These are phyloP conservation scores for Dictyophora rubrovolvata DNA, from an alignment of 768 basidiomycete species.

Conservation along the genomic window DNA sequence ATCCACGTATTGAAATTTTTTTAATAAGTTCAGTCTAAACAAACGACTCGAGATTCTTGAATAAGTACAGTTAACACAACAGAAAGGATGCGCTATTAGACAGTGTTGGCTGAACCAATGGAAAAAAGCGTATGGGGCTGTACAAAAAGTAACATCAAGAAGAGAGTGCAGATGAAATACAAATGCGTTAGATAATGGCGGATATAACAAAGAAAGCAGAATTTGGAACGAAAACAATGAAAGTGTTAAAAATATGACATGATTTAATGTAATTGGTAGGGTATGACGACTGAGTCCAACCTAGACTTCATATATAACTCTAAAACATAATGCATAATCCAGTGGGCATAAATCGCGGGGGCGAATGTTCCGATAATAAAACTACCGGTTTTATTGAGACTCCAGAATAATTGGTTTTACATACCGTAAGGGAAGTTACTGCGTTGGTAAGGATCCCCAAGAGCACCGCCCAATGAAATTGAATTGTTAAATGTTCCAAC, in stretches of 20 bases:
- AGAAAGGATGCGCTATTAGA: conserved; percentile 11
- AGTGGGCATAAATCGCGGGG: conserved; percentile 3
- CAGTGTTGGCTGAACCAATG: conserved; percentile 10
- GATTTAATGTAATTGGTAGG: not conserved
- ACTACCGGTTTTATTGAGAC: conserved; percentile 2
- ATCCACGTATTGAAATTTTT: not conserved
- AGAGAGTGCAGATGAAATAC: conserved; percentile 4
- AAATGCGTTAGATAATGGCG: conserved; percentile 8
- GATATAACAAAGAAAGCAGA: conserved; percentile 9
- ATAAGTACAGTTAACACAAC: conserved; percentile 12
- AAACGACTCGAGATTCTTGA: conserved; percentile 10
- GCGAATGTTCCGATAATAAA: not conserved
- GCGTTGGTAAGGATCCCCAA: conserved; percentile 71
- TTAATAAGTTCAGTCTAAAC: not conserved
- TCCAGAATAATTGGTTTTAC: conserved; percentile 30
- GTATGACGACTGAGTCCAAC: not conserved
- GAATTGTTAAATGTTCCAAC: conserved; percentile 41
- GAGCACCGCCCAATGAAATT: conserved; percentile 37
- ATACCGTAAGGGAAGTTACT: conserved; percentile 69
- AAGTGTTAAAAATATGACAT: conserved; percentile 6
- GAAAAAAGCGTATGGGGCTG: conserved; percentile 9
- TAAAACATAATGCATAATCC: conserved; percentile 3
- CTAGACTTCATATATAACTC: not conserved
- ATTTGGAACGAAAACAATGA: conserved; percentile 7
- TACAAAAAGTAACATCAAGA: conserved; percentile 11